Conservation (phyloP, 2,329 filamentous ascomycete species). For the Berkeleyomyces rouxiae region DNA sequence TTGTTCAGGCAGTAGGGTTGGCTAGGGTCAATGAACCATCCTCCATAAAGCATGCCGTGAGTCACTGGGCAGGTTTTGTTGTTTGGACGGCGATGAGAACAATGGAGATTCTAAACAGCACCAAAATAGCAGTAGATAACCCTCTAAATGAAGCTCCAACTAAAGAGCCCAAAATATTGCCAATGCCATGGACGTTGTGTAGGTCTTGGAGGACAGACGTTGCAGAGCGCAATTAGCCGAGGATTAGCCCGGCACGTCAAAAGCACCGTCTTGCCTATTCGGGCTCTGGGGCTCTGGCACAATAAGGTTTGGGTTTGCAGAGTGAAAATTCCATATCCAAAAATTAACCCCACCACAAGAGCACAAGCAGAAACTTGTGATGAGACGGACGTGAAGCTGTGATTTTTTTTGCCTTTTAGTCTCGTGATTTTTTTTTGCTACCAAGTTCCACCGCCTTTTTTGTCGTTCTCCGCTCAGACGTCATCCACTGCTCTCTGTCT, state of each 20-base stretch:
- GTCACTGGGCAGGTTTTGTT: not conserved
- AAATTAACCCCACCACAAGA: constrained; percentile 2
- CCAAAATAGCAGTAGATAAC: not conserved
- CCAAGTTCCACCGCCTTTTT: too few species aligned
- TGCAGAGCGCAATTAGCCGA: not conserved
- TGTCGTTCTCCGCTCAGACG: not conserved
- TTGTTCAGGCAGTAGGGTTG: not conserved
- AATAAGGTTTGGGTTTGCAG: not conserved
- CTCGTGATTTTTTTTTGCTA: not conserved
- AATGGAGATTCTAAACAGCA: not conserved
- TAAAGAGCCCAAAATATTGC: too few species aligned
- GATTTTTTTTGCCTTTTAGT: not conserved
- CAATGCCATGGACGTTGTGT: too few species aligned
- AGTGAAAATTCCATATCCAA: not conserved
- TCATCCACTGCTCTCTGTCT: not conserved
- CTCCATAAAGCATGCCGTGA: not conserved
- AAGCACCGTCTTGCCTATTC: not conserved
- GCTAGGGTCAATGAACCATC: not conserved
- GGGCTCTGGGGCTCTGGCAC: not conserved
- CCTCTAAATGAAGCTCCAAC: not conserved
- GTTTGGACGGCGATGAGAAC: not conserved
- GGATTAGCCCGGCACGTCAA: not conserved
- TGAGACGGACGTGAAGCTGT: not conserved
- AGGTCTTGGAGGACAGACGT: not conserved
- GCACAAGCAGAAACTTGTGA: constrained; percentile 3